Percentiles rank a stretch among this genome's conserved stretches.
phyloP scores from a whole-genome alignment of 352 stramenopile species.

The Albugo laibachii region DNA sequence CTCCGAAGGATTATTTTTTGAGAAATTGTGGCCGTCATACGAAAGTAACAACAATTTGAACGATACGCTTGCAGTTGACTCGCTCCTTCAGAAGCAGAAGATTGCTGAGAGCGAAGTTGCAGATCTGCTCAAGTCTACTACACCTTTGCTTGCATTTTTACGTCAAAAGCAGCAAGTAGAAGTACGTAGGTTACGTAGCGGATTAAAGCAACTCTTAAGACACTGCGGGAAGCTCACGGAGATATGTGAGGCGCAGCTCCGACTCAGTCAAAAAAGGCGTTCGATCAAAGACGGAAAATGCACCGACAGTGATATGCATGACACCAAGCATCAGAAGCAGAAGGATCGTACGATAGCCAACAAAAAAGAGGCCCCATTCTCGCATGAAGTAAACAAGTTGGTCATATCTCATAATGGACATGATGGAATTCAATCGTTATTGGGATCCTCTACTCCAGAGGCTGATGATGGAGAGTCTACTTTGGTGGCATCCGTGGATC shows the following conservation, averaged over 20 bases:
- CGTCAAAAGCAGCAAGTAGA: constrained; percentile 29
- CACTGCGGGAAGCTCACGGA: constrained; percentile 27
- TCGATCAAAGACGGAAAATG: constrained; percentile 14
- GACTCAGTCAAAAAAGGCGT: constrained; percentile 19
- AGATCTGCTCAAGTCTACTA: constrained; percentile 28
- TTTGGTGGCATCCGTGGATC: not conserved
- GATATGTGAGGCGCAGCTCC: constrained; percentile 25
- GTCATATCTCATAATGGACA: not conserved
- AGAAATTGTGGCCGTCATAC: no score
- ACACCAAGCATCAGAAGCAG: constrained; percentile 15
- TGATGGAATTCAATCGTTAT: no score
- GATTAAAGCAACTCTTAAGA: constrained; percentile 16
- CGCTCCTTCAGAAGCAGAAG: constrained; percentile 13
- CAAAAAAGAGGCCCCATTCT: constrained; percentile 15
- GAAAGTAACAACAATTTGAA: no score
- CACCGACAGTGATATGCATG: constrained; percentile 22
- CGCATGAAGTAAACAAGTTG: constrained; percentile 1
- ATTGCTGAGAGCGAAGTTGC: constrained; percentile 36
- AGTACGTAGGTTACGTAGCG: constrained; percentile 25
- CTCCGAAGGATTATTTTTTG: no score
- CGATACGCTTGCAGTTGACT: no score
- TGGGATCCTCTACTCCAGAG: no score
- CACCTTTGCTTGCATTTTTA: constrained; percentile 14
- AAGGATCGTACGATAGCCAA: constrained; percentile 9
- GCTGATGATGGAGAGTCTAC: no score